Evolutionary conservation across 2,329 filamentous ascomycete genomes (phyloP).

Genomic region (Purpureocillium takamizusanense): DNA sequence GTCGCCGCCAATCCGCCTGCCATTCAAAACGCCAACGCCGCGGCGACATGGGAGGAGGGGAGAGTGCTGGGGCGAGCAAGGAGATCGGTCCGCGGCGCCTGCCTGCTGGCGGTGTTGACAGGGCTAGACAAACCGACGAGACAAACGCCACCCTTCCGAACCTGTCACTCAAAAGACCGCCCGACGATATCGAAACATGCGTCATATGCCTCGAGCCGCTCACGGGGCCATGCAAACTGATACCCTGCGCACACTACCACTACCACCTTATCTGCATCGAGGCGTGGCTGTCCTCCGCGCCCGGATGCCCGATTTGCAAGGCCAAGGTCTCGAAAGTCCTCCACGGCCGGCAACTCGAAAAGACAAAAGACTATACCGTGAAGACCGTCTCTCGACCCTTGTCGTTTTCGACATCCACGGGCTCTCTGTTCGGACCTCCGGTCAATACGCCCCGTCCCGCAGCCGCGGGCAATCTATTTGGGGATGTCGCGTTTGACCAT

Average conservation of each 20-base stretch:
- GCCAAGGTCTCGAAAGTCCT: constrained; percentile 46
- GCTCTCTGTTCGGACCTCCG: too few species aligned
- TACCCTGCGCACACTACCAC: constrained; percentile 68
- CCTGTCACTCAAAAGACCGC: too few species aligned
- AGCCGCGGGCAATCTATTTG: too few species aligned
- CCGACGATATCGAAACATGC: constrained; percentile 27
- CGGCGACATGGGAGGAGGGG: too few species aligned
- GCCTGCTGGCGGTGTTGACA: too few species aligned
- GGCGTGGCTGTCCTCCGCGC: constrained; percentile 68
- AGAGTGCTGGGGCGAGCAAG: too few species aligned
- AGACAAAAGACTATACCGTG: constrained; percentile 31
- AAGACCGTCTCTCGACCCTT: not conserved
- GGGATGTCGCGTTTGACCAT: too few species aligned
- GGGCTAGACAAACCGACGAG: not conserved
- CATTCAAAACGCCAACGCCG: too few species aligned
- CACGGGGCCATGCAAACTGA: constrained; percentile 60
- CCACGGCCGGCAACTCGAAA: constrained; percentile 48
- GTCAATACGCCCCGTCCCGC: too few species aligned
- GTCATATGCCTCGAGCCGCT: constrained; percentile 80
- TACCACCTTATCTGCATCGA: constrained; percentile 82
- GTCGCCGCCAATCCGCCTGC: too few species aligned
- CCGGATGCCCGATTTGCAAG: constrained; percentile 74
- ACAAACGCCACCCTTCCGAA: constrained; percentile 10
- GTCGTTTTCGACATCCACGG: too few species aligned
- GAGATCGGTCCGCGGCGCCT: too few species aligned